A percentile compares a stretch with the other conserved stretches of the same genome.
phyloP scores from a whole-genome alignment of 202 grass and related monocot species.

The Setaria viridis region DNA sequence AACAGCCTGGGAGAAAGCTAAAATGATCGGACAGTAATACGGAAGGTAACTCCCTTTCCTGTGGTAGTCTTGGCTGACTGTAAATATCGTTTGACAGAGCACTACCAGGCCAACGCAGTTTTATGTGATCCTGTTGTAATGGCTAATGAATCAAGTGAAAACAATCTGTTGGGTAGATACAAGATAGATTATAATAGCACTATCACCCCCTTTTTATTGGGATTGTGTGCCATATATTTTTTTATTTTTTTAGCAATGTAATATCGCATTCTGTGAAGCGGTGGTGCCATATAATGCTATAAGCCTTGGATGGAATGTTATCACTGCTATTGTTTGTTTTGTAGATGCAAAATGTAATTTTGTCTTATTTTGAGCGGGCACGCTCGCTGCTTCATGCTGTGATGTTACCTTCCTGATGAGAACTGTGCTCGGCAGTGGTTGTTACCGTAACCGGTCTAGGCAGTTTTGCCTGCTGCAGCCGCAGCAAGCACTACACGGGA shows the following conservation, averaged over 20 bases:
- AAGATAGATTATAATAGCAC: neutral
- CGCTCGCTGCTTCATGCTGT: too few relatives aligned
- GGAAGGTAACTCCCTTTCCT: neutral
- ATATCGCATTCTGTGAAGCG: neutral
- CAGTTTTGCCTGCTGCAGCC: too few relatives aligned
- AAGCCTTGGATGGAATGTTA: too few relatives aligned
- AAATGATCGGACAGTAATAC: neutral
- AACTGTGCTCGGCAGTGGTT: too few relatives aligned
- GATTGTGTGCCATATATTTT: neutral
- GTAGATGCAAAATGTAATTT: too few relatives aligned
- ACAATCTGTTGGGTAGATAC: neutral
- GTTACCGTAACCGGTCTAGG: too few relatives aligned
- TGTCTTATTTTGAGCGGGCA: too few relatives aligned
- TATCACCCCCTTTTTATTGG: neutral
- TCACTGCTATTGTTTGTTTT: too few relatives aligned
- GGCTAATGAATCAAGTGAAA: neutral
- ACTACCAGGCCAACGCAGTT: neutral
- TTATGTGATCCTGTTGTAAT: slow-evolving; percentile 23
- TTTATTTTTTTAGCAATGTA: neutral
- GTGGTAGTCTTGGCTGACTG: slow-evolving; percentile 40
- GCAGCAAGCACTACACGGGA: too few relatives aligned
- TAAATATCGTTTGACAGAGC: slow-evolving; percentile 49
- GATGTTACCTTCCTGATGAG: too few relatives aligned
- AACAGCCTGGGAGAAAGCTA: slow-evolving; percentile 32
- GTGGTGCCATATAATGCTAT: neutral